phyloP scores from a whole-genome alignment of 768 basidiomycete species.

The Sporobolomyces phaffii region DNA sequence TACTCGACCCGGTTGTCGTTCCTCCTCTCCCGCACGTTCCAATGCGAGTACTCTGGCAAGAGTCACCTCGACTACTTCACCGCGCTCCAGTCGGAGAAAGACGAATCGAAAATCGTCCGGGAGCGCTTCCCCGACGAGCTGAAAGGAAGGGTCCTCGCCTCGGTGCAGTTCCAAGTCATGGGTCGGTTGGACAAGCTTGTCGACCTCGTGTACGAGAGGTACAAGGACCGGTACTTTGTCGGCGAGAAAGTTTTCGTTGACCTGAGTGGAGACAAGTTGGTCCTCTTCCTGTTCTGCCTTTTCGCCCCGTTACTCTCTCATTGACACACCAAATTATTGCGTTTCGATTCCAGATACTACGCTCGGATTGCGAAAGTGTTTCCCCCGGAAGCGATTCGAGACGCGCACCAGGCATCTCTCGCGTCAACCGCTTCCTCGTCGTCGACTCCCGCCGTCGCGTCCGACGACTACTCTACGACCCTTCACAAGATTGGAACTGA shows the following conservation, averaged over 20 bases:
- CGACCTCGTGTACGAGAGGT: constrained; percentile 89
- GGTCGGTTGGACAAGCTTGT: constrained; percentile 91
- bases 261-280: constrained; percentile 73
- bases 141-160: constrained; percentile 80
- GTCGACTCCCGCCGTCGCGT: constrained; percentile 25
- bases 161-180: constrained; percentile 97
- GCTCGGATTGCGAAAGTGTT: constrained; percentile 73
- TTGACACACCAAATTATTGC: neutral
- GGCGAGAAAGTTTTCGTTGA: constrained; percentile 88
- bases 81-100: constrained; percentile 82
- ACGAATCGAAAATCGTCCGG: constrained; percentile 83
- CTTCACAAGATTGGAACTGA: constrained; percentile 70
- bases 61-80: constrained; percentile 89
- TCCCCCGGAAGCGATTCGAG: constrained; percentile 48
- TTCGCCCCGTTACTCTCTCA: neutral
- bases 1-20: constrained; percentile 91
- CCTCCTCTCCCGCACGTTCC: constrained; percentile 87
- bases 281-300: constrained; percentile 41
- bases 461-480: constrained; percentile 50
- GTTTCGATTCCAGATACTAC: constrained; percentile 59
- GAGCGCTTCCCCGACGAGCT: constrained; percentile 85
- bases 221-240: constrained; percentile 88
- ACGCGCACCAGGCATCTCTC: constrained; percentile 50
- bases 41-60: constrained; percentile 95
- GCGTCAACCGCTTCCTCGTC: neutral